phyloP scores from a whole-genome alignment of 2,329 filamentous ascomycete genomes.

The Colletotrichum caudatum region DNA sequence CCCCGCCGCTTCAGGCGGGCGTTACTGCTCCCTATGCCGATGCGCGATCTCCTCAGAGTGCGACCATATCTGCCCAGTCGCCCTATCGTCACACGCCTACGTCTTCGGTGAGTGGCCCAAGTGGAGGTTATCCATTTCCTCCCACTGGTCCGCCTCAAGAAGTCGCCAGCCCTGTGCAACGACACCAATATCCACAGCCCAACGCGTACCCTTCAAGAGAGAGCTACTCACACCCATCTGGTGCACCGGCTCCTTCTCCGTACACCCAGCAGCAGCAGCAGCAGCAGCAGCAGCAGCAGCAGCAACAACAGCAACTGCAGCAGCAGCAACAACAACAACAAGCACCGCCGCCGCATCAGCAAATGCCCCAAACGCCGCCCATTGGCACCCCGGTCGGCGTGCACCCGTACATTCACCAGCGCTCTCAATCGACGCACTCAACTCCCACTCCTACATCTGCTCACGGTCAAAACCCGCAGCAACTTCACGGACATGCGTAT shows the following conservation, averaged over 20 bases:
- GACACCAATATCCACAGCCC: conserved; percentile 63
- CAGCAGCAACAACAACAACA: conserved; percentile 43
- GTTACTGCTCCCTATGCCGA: conserved; percentile 58
- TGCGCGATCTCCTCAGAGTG: conserved; percentile 62
- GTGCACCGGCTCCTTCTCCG: conserved; percentile 51
- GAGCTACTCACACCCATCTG: conserved; percentile 57
- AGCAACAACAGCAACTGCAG: conserved; percentile 10
- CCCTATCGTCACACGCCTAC: conserved; percentile 64
- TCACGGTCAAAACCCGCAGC: conserved; percentile 69
- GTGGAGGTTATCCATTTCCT: conserved; percentile 65
- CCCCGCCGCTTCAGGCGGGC: conserved; percentile 58
- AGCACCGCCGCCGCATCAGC: conserved; percentile 47
- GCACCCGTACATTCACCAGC: conserved; percentile 55
- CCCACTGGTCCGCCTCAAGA: conserved; percentile 56
- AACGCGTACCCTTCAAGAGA: conserved; percentile 59
- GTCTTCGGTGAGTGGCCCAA: conserved; percentile 56
- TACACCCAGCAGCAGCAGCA: conserved; percentile 49
- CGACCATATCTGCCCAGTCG: conserved; percentile 58
- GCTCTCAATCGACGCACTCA: conserved; percentile 70
- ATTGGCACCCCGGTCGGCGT: conserved; percentile 55
- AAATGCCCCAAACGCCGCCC: conserved; percentile 59
- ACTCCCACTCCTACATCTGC: conserved; percentile 72
- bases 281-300: conserved; percentile 44
- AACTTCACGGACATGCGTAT: conserved; percentile 63
- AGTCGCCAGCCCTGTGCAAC: conserved; percentile 63